Conservation (phyloP, 1,284 basidiomycete genomes). For the Malassezia brasiliensis region DNA sequence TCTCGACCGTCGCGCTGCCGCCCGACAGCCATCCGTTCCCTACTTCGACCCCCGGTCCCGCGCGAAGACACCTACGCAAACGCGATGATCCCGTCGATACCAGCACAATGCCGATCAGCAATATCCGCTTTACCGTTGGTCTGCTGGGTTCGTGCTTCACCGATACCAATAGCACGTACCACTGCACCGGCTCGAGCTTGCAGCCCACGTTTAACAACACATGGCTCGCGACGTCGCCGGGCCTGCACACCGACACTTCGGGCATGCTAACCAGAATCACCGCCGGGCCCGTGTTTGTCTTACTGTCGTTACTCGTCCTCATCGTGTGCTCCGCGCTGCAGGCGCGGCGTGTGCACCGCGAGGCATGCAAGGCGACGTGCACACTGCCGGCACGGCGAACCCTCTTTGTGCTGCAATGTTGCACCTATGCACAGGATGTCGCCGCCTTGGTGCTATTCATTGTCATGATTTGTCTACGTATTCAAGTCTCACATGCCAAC, state of each 20-base stretch:
- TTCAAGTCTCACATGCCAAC: conserved; percentile 1
- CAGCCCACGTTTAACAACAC: conserved; percentile 1
- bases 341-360: conserved; percentile 4
- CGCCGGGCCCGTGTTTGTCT: neutral
- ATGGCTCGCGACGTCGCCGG: neutral
- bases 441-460: neutral
- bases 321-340: neutral
- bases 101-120: neutral
- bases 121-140: conserved; percentile 2
- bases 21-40: neutral
- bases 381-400: neutral
- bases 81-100: neutral
- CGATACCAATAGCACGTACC: neutral
- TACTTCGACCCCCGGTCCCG: neutral
- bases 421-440: conserved; percentile 8
- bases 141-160: conserved; percentile 14
- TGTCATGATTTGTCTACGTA: conserved; percentile 5
- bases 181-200: conserved; percentile 5
- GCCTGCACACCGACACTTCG: neutral
- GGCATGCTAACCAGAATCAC: neutral
- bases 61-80: neutral
- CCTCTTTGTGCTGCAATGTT: neutral
- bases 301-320: neutral
- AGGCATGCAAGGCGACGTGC: conserved; percentile 1
- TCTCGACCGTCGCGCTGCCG: neutral